Base-by-base conservation (phyloP, 2,329 filamentous ascomycete genomes). In the Didymella pinodella region DNA sequence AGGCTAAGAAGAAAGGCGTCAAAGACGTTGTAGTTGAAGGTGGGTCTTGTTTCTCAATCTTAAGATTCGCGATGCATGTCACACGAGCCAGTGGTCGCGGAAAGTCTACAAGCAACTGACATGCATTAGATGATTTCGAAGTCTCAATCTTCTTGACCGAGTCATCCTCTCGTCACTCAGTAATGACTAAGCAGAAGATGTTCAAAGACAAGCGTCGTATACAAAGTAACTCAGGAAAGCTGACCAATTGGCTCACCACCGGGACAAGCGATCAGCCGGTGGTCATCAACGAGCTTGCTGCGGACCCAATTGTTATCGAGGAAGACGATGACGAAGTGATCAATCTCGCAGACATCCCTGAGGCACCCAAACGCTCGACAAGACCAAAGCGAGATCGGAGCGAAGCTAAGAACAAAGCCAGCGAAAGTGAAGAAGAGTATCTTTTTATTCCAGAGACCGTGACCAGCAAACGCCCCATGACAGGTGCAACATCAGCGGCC, bases 91-190 rank as follows among this genome's bases (percentile, higher is more conserved):
- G 12, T 28, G 25, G 8, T 12, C 3, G 4, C 14, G 54, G 40
- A 20, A 14, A 7, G 7, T 45, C 3, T 18, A 20, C 16, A 36
- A 36, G 32, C 32, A 16, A 6, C 20, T 25, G 25, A 45, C 48
- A 18, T 34, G 36, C n/a, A 61, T 54, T 68, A 95, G 94, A 97
- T 77, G 94, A 97, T 67, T 99, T 97, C 73, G 93, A 98, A 74
- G 92, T 97, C 14, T 91, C 93, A 36, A 90, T 99, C 65, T 98
- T 97, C 79, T 82, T 99, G 65, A 96, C 91, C 45, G 92, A 97
- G 76, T 90, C 90, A 7, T 88, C 86, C 50, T 93, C 90, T 38
- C 87, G 93, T 14, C 95, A 98, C 80, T 91, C 92, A 32, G 82
- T 99, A 36, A 84, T 98, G 57, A 90, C 88, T 55, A 96, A 95